Percentiles rank a stretch among this genome's conserved stretches.
These are phyloP conservation scores for Cyclocybe aegerita DNA, from an alignment of 768 basidiomycete genomes.

Conservation along the genomic window DNA sequence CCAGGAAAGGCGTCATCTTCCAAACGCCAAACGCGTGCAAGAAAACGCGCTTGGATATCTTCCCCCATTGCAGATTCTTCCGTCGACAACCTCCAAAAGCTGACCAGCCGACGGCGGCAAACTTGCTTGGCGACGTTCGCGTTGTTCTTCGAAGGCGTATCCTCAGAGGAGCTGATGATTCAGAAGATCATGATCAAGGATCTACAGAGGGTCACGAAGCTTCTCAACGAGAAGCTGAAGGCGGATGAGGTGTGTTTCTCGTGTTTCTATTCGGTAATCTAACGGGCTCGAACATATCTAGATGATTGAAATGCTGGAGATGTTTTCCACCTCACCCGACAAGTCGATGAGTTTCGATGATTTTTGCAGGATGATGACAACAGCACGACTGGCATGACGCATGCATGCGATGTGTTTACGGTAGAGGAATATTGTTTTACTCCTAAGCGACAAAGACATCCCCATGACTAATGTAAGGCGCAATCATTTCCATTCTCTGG, in stretches of 20 bases:
- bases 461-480: no score
- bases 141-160: constrained; percentile 68
- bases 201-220: constrained; percentile 54
- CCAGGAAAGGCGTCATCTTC: constrained; percentile 5
- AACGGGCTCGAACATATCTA: constrained; percentile 22
- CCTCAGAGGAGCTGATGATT: constrained; percentile 41
- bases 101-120: constrained; percentile 53
- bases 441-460: no score
- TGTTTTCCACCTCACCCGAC: constrained; percentile 70
- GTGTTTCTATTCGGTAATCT: not conserved
- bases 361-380: constrained; percentile 75
- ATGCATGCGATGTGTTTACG: no score
- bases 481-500: no score
- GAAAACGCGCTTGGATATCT: no score
- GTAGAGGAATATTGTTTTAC: no score
- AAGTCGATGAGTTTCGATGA: constrained; percentile 66
- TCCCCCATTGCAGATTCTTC: no score
- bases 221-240: constrained; percentile 71
- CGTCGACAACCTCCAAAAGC: constrained; percentile 14
- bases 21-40: not conserved
- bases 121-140: constrained; percentile 60
- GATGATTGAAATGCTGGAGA: constrained; percentile 81
- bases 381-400: constrained; percentile 50
- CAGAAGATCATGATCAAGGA: constrained; percentile 69
- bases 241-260: constrained; percentile 61